Conservation (phyloP, 2,329 filamentous ascomycete genomes). For the Monilinia fructicola region DNA sequence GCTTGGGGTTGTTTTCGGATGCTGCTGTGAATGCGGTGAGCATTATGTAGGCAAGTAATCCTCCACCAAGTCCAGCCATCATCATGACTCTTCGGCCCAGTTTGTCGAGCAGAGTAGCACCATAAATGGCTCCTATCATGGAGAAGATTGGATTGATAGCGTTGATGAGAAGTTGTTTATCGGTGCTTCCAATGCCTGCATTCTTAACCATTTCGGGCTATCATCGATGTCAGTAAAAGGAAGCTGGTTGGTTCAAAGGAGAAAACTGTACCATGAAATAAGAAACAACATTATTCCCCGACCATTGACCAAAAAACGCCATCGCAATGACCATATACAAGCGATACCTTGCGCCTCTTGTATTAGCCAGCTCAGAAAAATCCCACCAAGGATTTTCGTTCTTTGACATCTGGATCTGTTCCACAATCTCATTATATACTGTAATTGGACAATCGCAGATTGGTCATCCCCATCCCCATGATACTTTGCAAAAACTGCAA, state of each 20-base stretch:
- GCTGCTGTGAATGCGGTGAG: conserved; percentile 38
- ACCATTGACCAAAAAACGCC: conserved; percentile 53
- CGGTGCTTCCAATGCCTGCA: conserved; percentile 40
- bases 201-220: conserved; percentile 47
- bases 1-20: conserved; percentile 38
- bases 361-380: conserved; percentile 54
- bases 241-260: not conserved
- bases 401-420: conserved; percentile 49
- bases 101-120: conserved; percentile 46
- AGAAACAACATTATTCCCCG: conserved; percentile 47
- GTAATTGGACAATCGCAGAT: conserved; percentile 54
- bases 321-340: conserved; percentile 52
- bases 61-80: conserved; percentile 39
- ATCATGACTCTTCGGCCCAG: conserved; percentile 47
- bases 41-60: conserved; percentile 30
- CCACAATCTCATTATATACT: conserved; percentile 57
- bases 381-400: conserved; percentile 61
- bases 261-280: conserved; percentile 39
- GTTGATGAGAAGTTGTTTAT: conserved; percentile 42
- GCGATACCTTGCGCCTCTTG: conserved; percentile 48
- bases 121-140: conserved; percentile 46
- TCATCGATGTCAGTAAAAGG: not conserved
- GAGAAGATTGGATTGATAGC: conserved; percentile 43
- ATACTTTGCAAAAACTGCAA: conserved; percentile 56
- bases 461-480: conserved; percentile 56